Evolutionary conservation across 352 stramenopile species (phyloP).

Genomic region (Phytophthora macrochlamydospora): DNA sequence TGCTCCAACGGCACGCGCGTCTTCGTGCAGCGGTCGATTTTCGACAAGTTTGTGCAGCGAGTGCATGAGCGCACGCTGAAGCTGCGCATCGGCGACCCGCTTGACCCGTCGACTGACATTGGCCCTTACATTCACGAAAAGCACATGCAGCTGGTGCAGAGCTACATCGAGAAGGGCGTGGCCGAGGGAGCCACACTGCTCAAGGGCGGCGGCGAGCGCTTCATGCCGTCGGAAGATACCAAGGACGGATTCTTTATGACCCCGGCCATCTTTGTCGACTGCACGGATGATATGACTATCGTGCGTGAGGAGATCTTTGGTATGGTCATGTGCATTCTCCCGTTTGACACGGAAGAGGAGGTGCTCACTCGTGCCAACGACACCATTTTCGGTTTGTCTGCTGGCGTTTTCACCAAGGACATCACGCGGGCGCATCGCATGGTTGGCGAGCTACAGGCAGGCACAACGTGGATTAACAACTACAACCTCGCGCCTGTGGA

Average conservation of each 20-base stretch:
- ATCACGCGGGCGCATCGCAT: slow-evolving; percentile 80
- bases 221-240: slow-evolving; percentile 46
- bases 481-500: slow-evolving; percentile 89
- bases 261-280: slow-evolving; percentile 92
- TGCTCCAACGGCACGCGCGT: slow-evolving; percentile 92
- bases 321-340: slow-evolving; percentile 81
- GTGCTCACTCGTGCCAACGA: slow-evolving; percentile 82
- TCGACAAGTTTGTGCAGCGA: slow-evolving; percentile 79
- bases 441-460: slow-evolving; percentile 67
- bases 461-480: slow-evolving; percentile 91
- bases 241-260: slow-evolving; percentile 89
- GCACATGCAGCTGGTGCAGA: slow-evolving; percentile 79
- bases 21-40: slow-evolving; percentile 87
- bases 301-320: slow-evolving; percentile 86
- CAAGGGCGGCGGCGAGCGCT: slow-evolving; percentile 54
- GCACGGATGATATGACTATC: slow-evolving; percentile 89
- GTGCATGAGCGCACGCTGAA: slow-evolving; percentile 81
- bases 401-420: slow-evolving; percentile 87
- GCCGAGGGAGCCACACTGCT: slow-evolving; percentile 67
- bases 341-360: slow-evolving; percentile 80
- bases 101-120: slow-evolving; percentile 83
- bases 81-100: slow-evolving; percentile 82
- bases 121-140: slow-evolving; percentile 87
- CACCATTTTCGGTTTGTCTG: slow-evolving; percentile 81
- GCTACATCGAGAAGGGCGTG: slow-evolving; percentile 66